Base-by-base conservation (phyloP, 805 yeast species). In the Hanseniaspora thailandica region DNA sequence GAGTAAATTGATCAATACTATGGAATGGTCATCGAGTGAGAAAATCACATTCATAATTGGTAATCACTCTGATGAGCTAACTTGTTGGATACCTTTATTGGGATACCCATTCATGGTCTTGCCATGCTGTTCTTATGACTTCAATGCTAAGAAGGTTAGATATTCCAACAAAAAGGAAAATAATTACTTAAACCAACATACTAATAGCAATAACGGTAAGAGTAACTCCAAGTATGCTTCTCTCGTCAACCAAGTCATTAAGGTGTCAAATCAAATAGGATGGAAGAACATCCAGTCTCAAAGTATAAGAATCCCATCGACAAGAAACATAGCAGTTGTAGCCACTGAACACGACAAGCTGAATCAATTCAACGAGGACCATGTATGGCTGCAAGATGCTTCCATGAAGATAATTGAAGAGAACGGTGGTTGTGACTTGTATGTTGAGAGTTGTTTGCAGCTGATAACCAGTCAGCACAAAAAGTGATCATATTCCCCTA, bases 51-150 rank as follows among this genome's bases (percentile, higher is more conserved):
- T 90, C 61, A 67, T 89, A 34, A 88, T 90, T 44, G 97, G 97
- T 1, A 90, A 90, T 64, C 97, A 90, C 63, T 85, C 95, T 1
- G 97, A 90, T 65, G 97, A 90, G 63, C 73, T 90, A 54, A 89
- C 97, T 0, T 84, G 95, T 59, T 90, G 97, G 97, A 81, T 90
- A 35, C 97, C 97, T 3, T 69, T 90, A 10, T 68, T 90, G 10
- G 88, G 87, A 0, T 84, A 75, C 57, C 96, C 96, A 6, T 90
- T 86, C 64, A 71, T 90, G 72, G 95, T 87, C 9, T 86, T 90
- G 40, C 97, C 97, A 10, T 90, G 97, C 65, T 90, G 97, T 65
- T 88, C 97, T 0, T 96, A 90, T 66, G 79, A 84, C 2, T 73
- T 90, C 41, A 76, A 81, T 5, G 97, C 97, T 2, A 81, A 79